Base-by-base conservation (phyloP, 164 flowering plant genomes). In the Amborella trichopoda region DNA sequence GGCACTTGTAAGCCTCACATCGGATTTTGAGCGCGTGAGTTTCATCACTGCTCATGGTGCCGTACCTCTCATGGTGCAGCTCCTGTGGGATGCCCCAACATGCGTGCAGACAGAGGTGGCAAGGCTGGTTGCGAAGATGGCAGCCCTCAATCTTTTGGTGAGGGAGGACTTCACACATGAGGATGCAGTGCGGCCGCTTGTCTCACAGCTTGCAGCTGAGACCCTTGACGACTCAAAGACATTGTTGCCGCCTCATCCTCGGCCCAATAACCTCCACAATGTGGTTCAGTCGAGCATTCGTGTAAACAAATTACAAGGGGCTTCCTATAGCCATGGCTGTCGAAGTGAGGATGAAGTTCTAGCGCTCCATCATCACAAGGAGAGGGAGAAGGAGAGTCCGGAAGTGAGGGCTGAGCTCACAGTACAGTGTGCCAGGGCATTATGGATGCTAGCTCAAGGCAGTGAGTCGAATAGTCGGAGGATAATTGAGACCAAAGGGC, bases 401-500 rank as follows among this genome's bases (percentile, higher is more conserved):
- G 78, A 73, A 40, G 63, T 74, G 53, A 85, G 77, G 66, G 56
- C 55, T 6, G 27, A 63, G 60, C 60, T 84, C 50, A 84, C 80
- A 56, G 49, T 56, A 24, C 75, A 58, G 26, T 74, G 81, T 40
- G 83, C 95, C 0, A 68, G 63, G 62, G 95, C 95, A 5, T 50
- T 85, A 42, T 75, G 87, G 87, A 72, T 49, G 61, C 68, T 89
- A 1, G 73, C 87, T 2, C 63, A 48, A 42, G 79, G 67, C 23
- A 82, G 77, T 61, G 51, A 77, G 9, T 42, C 52, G 14, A 89
- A 80, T 39, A 76, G 93, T 57, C 57, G 61, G 54, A 73, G 71
- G 50, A 82, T 89, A 20, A 70, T 88, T 0, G 97, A 85, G 60
- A 72, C 86, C 0, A 84, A 72, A 50, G 90, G 85, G 14, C 44